Evolutionary conservation across 2,329 filamentous ascomycete species (phyloP).

Genomic region (Capronia coronata): DNA sequence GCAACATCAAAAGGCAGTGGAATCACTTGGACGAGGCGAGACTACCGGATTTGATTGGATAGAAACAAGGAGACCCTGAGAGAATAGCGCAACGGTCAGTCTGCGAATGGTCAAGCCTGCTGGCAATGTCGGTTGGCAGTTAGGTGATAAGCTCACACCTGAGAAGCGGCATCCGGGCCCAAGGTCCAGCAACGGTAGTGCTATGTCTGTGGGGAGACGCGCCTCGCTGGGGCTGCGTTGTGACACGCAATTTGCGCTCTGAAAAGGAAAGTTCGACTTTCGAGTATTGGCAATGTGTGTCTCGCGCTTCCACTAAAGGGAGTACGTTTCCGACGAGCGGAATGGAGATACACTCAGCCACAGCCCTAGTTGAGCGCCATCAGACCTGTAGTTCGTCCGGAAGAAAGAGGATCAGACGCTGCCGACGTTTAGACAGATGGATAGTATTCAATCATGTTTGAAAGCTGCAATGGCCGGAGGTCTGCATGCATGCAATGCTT

Average conservation of each 20-base stretch:
- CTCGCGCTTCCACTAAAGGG: slow-evolving; percentile 4
- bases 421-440: slow-evolving; percentile 1
- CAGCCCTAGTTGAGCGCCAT: slow-evolving; percentile 7
- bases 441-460: neutral
- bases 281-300: slow-evolving; percentile 14
- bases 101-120: slow-evolving; percentile 16
- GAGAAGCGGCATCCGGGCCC: slow-evolving; percentile 7
- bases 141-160: slow-evolving; percentile 1
- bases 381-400: slow-evolving; percentile 9
- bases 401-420: slow-evolving; percentile 8
- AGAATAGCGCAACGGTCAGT: slow-evolving; percentile 22
- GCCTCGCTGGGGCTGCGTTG: slow-evolving; percentile 9
- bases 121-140: slow-evolving; percentile 7
- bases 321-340: slow-evolving; percentile 14
- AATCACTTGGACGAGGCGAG: slow-evolving; percentile 7
- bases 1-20: slow-evolving; percentile 17
- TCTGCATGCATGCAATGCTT: slow-evolving; percentile 4
- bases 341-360: slow-evolving; percentile 9
- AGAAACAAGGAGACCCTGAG: slow-evolving; percentile 5
- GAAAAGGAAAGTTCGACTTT: too few relatives aligned
- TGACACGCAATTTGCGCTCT: too few relatives aligned
- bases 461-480: slow-evolving; percentile 8
- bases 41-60: slow-evolving; percentile 19
- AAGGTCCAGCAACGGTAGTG: slow-evolving; percentile 3
- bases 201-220: slow-evolving; percentile 17